Percentiles rank a stretch among this genome's conserved stretches.
phyloP scores from a whole-genome alignment of 176 grass and related monocot species.

The Calamus simplicifolius region DNA sequence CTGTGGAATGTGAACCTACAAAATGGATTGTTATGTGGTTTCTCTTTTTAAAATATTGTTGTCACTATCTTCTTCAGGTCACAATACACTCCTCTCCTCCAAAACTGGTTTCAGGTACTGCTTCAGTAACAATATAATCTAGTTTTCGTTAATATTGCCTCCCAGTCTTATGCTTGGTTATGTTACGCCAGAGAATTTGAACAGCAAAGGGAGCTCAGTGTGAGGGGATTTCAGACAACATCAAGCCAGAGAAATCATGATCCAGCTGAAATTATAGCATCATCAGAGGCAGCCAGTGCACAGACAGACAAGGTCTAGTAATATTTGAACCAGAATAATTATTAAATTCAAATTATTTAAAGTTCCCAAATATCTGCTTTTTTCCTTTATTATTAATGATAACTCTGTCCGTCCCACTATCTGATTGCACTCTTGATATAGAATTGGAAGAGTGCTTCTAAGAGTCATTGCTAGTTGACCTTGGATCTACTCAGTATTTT shows the following conservation, averaged over 20 bases:
- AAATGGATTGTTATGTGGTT: too few relatives aligned
- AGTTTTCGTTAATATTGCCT: slow-evolving; percentile 10
- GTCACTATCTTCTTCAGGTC: slow-evolving; percentile 38
- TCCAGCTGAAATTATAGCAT: slow-evolving; percentile 44
- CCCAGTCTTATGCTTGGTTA: slow-evolving; percentile 23
- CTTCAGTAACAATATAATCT: slow-evolving; percentile 5
- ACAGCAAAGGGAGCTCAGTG: slow-evolving; percentile 75
- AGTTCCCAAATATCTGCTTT: not conserved
- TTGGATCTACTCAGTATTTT: too few relatives aligned
- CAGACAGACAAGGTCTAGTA: slow-evolving; percentile 61
- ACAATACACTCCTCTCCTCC: slow-evolving; percentile 84
- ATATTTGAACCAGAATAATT: slow-evolving; percentile 3
- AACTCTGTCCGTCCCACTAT: too few relatives aligned
- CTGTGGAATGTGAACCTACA: too few relatives aligned
- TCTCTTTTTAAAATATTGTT: too few relatives aligned
- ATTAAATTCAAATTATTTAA: not conserved
- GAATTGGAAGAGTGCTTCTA: too few relatives aligned
- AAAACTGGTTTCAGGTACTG: slow-evolving; percentile 98
- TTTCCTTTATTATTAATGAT: too few relatives aligned
- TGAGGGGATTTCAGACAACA: slow-evolving; percentile 56
- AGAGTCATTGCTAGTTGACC: too few relatives aligned
- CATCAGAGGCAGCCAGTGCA: slow-evolving; percentile 40
- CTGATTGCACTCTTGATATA: too few relatives aligned
- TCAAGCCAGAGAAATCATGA: slow-evolving; percentile 60
- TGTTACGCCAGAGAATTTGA: slow-evolving; percentile 82